These are phyloP conservation scores for Phytophthora hibernalis DNA, from an alignment of 352 stramenopile species.

Conservation along the genomic window DNA sequence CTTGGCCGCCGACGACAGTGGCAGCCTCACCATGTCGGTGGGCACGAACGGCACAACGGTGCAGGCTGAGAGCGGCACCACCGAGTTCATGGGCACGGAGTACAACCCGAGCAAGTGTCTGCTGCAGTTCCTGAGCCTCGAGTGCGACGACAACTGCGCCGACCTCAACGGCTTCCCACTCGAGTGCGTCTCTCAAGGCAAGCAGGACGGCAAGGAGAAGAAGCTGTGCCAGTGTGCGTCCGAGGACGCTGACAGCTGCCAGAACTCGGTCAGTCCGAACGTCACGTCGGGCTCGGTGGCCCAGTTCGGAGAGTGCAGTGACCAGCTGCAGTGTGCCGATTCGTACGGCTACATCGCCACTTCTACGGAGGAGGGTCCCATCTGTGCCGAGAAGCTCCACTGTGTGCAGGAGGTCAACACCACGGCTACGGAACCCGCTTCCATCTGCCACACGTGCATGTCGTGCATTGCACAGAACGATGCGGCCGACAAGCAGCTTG, in stretches of 20 bases:
- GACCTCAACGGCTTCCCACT: slow-evolving; percentile 77
- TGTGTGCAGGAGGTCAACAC: slow-evolving; percentile 80
- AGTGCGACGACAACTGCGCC: slow-evolving; percentile 67
- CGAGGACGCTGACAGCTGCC: slow-evolving; percentile 53
- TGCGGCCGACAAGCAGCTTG: slow-evolving; percentile 54
- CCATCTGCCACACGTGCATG: slow-evolving; percentile 86
- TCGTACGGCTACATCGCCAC: slow-evolving; percentile 73
- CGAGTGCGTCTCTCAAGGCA: slow-evolving; percentile 66
- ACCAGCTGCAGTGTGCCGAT: slow-evolving; percentile 53
- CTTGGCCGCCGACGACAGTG: slow-evolving; percentile 11
- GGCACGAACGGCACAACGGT: slow-evolving; percentile 67
- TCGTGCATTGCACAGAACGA: slow-evolving; percentile 84
- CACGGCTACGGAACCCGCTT: slow-evolving; percentile 56
- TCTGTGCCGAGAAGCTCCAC: slow-evolving; percentile 77
- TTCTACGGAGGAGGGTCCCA: slow-evolving; percentile 51
- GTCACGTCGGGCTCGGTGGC: slow-evolving; percentile 43
- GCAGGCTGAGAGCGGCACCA: slow-evolving; percentile 53
- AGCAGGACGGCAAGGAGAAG: slow-evolving; percentile 71
- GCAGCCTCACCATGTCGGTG: slow-evolving; percentile 60
- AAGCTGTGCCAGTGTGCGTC: slow-evolving; percentile 65
- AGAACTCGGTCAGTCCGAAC: slow-evolving; percentile 52
- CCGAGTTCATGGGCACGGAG: slow-evolving; percentile 67
- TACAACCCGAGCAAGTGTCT: slow-evolving; percentile 75
- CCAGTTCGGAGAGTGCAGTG: slow-evolving; percentile 77
- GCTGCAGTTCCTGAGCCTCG: slow-evolving; percentile 72